Percentiles rank a stretch among this genome's conserved stretches.
phyloP scores from a whole-genome alignment of 257 asterid genomes.

The Ligustrum vulgare region DNA sequence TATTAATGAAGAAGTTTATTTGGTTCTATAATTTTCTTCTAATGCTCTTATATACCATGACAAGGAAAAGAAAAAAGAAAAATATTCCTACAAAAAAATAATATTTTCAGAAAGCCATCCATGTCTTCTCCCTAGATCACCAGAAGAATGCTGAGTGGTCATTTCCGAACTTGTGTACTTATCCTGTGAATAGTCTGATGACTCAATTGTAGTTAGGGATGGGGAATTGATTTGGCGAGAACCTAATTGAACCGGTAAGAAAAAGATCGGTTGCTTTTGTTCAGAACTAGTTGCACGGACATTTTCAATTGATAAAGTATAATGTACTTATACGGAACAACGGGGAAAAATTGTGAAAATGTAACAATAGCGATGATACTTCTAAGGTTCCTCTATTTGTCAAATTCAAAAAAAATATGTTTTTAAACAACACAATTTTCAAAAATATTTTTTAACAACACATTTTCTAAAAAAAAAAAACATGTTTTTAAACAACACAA shows the following conservation, averaged over 20 bases:
- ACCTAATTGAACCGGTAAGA: background rate
- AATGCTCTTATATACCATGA: background rate
- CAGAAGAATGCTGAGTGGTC: background rate
- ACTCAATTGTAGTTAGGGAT: background rate
- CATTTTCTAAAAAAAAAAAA: too few relatives aligned
- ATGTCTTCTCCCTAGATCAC: background rate
- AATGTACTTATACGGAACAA: too few relatives aligned
- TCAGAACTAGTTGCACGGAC: too few relatives aligned
- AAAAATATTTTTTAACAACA: too few relatives aligned
- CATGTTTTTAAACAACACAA: too few relatives aligned
- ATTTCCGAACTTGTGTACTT: background rate
- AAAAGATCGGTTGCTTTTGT: background rate
- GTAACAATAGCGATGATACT: too few relatives aligned
- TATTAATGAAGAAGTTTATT: background rate
- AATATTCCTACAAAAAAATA: background rate
- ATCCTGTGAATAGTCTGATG: background rate
- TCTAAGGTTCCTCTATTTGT: too few relatives aligned
- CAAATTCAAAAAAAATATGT: too few relatives aligned
- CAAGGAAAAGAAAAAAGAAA: background rate
- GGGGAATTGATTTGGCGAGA: background rate
- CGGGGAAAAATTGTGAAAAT: too few relatives aligned
- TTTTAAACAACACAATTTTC: too few relatives aligned
- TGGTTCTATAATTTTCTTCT: background rate
- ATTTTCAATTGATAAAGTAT: too few relatives aligned
- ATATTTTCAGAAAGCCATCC: background rate